Evolutionary conservation across 2,329 filamentous ascomycete genomes (phyloP).

Genomic region (Ophiostoma angusticollis): DNA sequence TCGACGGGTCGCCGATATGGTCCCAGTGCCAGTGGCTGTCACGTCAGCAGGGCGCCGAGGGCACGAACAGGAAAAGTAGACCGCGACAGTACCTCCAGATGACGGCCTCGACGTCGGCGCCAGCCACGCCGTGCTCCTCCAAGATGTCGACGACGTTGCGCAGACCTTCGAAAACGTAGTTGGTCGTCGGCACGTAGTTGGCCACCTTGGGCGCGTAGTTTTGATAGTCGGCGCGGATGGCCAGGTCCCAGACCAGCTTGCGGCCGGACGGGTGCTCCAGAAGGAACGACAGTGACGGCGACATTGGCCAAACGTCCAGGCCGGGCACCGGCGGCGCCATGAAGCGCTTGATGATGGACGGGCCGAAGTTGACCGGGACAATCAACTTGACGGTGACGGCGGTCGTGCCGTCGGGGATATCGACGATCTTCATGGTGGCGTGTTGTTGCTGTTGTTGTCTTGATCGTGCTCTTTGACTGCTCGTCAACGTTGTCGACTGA

Average conservation of each 20-base stretch:
- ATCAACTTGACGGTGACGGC: conserved; percentile 1
- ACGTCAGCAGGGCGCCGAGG: background rate
- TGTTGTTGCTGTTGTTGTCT: background rate
- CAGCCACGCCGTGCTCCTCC: conserved; percentile 11
- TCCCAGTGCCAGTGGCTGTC: conserved; percentile 17
- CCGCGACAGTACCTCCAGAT: conserved; percentile 4
- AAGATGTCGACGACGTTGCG: conserved; percentile 11
- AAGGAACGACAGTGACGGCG: conserved; percentile 7
- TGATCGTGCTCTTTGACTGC: no score
- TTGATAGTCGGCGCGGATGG: conserved; percentile 10
- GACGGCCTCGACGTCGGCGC: conserved; percentile 13
- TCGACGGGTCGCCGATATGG: conserved; percentile 14
- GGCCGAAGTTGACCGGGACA: conserved; percentile 3
- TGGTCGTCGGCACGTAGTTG: conserved; percentile 4
- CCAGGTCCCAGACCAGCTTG: conserved; percentile 16
- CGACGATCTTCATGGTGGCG: conserved; percentile 1
- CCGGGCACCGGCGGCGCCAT: conserved; percentile 3
- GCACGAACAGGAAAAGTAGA: no score
- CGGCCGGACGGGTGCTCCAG: conserved; percentile 8
- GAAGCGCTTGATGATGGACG: conserved; percentile 3
- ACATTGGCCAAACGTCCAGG: background rate
- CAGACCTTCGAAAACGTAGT: background rate
- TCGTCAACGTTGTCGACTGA: no score
- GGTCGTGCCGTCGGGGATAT: background rate
- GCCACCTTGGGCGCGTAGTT: conserved; percentile 1